Base-by-base conservation (phyloP, 257 asterid genomes). In the Leptodermis oblonga region DNA sequence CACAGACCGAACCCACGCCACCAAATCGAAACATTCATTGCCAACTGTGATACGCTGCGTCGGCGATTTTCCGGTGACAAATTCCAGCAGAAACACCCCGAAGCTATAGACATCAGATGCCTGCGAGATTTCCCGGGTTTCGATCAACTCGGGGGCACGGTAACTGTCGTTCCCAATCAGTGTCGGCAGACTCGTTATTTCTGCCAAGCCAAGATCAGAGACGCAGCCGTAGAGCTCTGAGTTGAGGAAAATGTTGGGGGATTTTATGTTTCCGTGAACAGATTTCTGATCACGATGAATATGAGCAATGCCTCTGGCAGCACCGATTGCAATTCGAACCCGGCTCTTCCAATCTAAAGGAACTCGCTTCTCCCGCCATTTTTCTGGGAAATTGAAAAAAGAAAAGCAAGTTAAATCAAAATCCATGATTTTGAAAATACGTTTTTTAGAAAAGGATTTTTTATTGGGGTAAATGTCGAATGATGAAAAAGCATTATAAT, bases 1-100 rank as follows among this genome's bases (percentile, higher is more conserved):
- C 0, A 90, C 95, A 1, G 95, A 90, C 69, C 88, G 95, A 68
- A 90, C 95, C 97, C 97, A 90, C 45, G 92, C 73, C 7, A 90
- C 97, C 70, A 90, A 73, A 68, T 85, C 85, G 64, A n/a, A n/a
- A 90, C 69, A 65, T 88, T 90, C 7, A n/a, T n/a, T n/a, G n/a
- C n/a, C 93, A 88, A 0, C 80, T 75, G 88, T 80, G 1, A n/a
- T n/a, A n/a, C n/a, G n/a, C n/a, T n/a, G n/a, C n/a, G n/a, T n/a
- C n/a, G 97, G 93, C 37, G 90, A 74, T 70, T 88, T 88, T 1
- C 86, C 95, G 0, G 97, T 90, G 53, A 90, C 87, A 9, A 90
- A 86, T 61, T 90, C 97, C 1, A 90, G 86, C 68, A 90, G 36
- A 62, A 88, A 67, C 33, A 90, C 97, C 0, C 97, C 97, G 11